Conservation (phyloP, 164 flowering plant genomes). For the Saururus chinensis region DNA sequence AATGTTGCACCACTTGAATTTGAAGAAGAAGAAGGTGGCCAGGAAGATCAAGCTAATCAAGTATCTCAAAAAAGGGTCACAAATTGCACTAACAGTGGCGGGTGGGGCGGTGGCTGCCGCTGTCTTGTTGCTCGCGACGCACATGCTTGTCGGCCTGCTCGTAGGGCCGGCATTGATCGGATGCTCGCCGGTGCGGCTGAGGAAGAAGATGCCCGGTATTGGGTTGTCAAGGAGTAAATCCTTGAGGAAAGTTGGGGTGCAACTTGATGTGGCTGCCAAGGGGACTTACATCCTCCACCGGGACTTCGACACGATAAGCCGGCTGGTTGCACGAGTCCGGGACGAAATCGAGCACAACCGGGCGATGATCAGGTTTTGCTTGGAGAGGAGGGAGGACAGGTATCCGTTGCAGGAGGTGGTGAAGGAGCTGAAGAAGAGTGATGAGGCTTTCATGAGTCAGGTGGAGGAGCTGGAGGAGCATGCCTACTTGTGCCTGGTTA, state of each 20-base stretch:
- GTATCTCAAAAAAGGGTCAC: constrained; percentile 17
- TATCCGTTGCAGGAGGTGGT: constrained; percentile 31
- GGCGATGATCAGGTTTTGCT: constrained; percentile 30
- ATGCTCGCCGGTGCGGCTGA: background rate
- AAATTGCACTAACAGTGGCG: constrained; percentile 25
- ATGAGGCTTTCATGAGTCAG: constrained; percentile 33
- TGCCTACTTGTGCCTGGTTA: constrained; percentile 50
- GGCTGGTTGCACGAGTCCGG: constrained; percentile 28
- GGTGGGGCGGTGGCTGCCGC: constrained; percentile 17
- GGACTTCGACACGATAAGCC: constrained; percentile 45
- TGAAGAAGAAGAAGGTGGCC: constrained; percentile 25
- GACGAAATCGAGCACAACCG: constrained; percentile 45
- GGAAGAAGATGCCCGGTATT: background rate
- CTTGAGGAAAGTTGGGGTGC: constrained; percentile 24
- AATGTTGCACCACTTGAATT: constrained; percentile 24
- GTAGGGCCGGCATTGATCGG: background rate
- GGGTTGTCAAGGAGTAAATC: background rate
- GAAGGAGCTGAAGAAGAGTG: constrained; percentile 28
- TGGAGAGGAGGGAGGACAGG: constrained; percentile 36
- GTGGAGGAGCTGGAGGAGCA: constrained; percentile 69
- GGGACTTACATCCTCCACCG: constrained; percentile 43
- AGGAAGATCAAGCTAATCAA: constrained; percentile 34
- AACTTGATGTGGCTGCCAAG: constrained; percentile 49
- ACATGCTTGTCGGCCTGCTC: constrained; percentile 25
- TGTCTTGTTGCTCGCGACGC: constrained; percentile 33